Evolutionary conservation across 2,329 filamentous ascomycete species (phyloP).

Genomic region (Pseudogymnoascus sp.): DNA sequence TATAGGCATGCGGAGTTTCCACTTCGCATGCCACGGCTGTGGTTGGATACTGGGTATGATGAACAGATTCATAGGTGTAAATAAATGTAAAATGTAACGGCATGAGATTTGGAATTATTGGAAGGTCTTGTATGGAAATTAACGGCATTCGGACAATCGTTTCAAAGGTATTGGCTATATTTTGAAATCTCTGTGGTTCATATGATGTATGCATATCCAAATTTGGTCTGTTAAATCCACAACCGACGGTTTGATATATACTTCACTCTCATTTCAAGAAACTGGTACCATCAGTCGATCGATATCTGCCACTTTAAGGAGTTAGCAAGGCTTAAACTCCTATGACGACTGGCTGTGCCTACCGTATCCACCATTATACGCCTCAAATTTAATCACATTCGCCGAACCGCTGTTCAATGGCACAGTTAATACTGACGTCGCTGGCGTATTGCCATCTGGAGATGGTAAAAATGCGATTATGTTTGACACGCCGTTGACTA

Average conservation of each 20-base stretch:
- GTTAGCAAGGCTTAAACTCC: slow-evolving; percentile 14
- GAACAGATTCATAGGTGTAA: background rate
- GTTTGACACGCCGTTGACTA: slow-evolving; percentile 47
- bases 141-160: background rate
- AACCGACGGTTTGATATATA: background rate
- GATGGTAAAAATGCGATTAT: slow-evolving; percentile 49
- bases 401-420: slow-evolving; percentile 38
- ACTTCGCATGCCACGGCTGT: background rate
- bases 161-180: background rate
- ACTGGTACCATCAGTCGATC: slow-evolving; percentile 48
- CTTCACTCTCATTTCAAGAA: slow-evolving; percentile 28
- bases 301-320: slow-evolving; percentile 39
- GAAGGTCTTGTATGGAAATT: background rate
- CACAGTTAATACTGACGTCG: slow-evolving; percentile 40
- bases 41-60: background rate
- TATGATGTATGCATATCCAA: background rate
- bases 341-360: slow-evolving; percentile 14
- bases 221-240: background rate
- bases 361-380: slow-evolving; percentile 34
- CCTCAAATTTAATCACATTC: slow-evolving; percentile 44
- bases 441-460: slow-evolving; percentile 37
- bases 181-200: background rate
- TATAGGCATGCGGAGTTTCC: background rate
- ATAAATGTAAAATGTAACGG: background rate
- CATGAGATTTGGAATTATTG: background rate